A percentile compares a stretch with the other conserved stretches of the same genome.
These are phyloP conservation scores for Elasticomyces elasticus DNA, from an alignment of 495 filamentous ascomycete genomes.

Conservation along the genomic window DNA sequence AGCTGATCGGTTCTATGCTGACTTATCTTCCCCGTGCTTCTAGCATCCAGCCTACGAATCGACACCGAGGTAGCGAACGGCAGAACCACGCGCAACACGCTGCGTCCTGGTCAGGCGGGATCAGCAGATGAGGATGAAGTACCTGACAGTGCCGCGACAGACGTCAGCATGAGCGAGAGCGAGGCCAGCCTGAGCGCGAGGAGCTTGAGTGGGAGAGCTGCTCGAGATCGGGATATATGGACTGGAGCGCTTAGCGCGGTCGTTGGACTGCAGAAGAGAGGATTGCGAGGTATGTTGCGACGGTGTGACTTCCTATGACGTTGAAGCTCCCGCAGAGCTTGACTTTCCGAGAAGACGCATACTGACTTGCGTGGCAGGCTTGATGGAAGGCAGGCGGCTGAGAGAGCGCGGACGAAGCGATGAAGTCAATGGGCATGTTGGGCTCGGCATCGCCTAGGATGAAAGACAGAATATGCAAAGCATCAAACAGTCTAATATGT, in stretches of 20 bases:
- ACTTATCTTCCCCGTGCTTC: too few species aligned
- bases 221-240: slow-evolving; percentile 54
- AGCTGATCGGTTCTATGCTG: too few species aligned
- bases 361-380: too few species aligned
- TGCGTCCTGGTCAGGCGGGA: slow-evolving; percentile 15
- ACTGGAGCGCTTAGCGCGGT: slow-evolving; percentile 76
- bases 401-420: too few species aligned
- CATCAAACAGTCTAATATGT: too few species aligned
- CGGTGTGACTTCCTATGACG: too few species aligned
- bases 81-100: slow-evolving; percentile 4
- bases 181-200: slow-evolving; percentile 19
- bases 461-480: too few species aligned
- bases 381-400: slow-evolving; percentile 91
- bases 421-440: too few species aligned
- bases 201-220: slow-evolving; percentile 5
- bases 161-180: slow-evolving; percentile 22
- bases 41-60: slow-evolving; percentile 29
- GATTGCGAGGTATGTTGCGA: slow-evolving; percentile 74
- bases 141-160: slow-evolving; percentile 15
- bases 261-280: slow-evolving; percentile 92
- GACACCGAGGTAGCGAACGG: slow-evolving; percentile 30
- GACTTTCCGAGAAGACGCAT: too few species aligned
- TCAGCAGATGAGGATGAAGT: slow-evolving; percentile 24
- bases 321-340: too few species aligned
- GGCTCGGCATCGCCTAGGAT: too few species aligned